Base-by-base conservation (phyloP, 2,329 filamentous ascomycete species). In the Clathrospora elynae region DNA sequence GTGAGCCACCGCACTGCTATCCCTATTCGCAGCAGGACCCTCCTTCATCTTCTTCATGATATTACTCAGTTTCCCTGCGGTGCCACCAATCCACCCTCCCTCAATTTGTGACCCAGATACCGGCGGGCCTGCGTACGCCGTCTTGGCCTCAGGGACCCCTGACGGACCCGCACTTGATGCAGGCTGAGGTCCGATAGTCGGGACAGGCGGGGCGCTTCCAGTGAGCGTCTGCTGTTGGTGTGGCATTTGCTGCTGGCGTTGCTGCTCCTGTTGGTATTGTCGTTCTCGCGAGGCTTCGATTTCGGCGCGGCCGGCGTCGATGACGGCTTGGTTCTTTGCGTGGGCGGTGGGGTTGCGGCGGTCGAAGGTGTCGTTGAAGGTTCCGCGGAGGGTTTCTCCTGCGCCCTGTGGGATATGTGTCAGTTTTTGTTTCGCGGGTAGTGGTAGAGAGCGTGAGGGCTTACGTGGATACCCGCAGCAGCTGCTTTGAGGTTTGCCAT, bases 381-480 rank as follows among this genome's bases (percentile, higher is more conserved):
- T 68, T 9, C 66, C 66, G 22, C 66, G 61, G 12, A 70, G 58
- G 29, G 66, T 59, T 53, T 70, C 66, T 34, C 66, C 57, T 12
- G 64, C 66, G 28, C 66, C 66, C 66, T 70, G 28, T 25, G 7
- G 10, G 7, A 12, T 3, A 2, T 16, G 11, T 30, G 13, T 59
- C 11, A 51, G 54, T 36, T 36, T 14, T 20, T 14, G 4, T 23
- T n/a, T 20, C 16, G 13, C 11, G 8, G 0, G 4, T 31, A 11
- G 12, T 19, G 13, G 4, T 19, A 7, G 9, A n/a, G 2, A 7
- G 18, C 37, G 32, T n/a, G 5, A 12, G 24, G 8, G 23, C 63
- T 55, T 59, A 68, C 66, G 35, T 70, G 66, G 12, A 70, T 66
- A n/a, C 66, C 66, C 7, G 61, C 62, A 11, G 62, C 66, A 2